A percentile compares a stretch with the other conserved stretches of the same genome.
Conservation (phyloP, 2,329 filamentous ascomycete species). For the Aureobasidium vineae region DNA sequence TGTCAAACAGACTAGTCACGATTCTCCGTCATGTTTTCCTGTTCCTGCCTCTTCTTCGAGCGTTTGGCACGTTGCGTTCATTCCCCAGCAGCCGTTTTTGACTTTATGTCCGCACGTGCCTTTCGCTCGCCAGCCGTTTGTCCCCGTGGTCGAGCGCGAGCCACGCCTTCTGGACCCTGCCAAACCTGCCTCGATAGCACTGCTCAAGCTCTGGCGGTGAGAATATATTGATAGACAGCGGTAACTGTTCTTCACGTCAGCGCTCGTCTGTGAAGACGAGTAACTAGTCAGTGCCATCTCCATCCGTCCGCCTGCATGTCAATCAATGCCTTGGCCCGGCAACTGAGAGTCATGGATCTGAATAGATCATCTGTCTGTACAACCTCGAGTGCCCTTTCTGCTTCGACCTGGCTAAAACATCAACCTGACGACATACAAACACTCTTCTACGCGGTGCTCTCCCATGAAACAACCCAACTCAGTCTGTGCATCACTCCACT, state of each 20-base stretch:
- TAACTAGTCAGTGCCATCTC: constrained; percentile 15
- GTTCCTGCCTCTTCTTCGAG: constrained; percentile 14
- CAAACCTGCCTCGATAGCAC: background rate
- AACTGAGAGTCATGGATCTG: constrained; percentile 3
- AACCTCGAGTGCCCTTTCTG: constrained; percentile 11
- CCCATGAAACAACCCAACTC: background rate
- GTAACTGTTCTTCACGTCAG: constrained; percentile 12
- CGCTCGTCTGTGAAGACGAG: constrained; percentile 11
- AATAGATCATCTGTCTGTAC: background rate
- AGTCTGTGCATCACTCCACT: constrained; percentile 7
- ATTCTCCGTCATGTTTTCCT: background rate
- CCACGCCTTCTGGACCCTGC: constrained; percentile 7
- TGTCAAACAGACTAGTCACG: constrained; percentile 4
- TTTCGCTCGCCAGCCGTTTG: background rate
- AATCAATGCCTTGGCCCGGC: constrained; percentile 13
- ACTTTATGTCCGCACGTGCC: constrained; percentile 4
- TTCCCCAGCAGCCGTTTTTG: constrained; percentile 23
- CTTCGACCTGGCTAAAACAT: background rate
- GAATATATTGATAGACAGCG: constrained; percentile 10
- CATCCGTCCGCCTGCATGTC: constrained; percentile 16
- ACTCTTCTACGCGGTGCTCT: constrained; percentile 1
- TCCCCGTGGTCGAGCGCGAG: constrained; percentile 3
- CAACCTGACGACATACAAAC: background rate
- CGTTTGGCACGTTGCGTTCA: constrained; percentile 20
- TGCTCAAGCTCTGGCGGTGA: constrained; percentile 16